Conservation (phyloP, 768 basidiomycete genomes). For the Amanita molliuscula region DNA sequence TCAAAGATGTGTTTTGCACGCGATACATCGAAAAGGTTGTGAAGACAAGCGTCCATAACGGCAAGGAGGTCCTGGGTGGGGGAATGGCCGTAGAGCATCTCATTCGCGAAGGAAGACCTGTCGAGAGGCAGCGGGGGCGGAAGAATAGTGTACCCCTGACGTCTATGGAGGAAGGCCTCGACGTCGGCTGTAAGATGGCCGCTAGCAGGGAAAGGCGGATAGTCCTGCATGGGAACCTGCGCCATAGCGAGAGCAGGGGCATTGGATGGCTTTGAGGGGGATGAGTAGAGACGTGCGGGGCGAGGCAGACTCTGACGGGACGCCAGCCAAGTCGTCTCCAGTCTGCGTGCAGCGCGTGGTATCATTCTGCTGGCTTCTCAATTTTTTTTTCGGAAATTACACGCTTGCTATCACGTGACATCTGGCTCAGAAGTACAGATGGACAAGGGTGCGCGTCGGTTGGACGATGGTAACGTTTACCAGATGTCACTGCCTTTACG, state of each 20-base stretch:
- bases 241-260: conserved; percentile 44
- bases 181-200: conserved; percentile 22
- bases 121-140: conserved; percentile 57
- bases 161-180: conserved; percentile 39
- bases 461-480: too few relatives aligned
- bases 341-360: conserved; percentile 24
- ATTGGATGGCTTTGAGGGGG: conserved; percentile 44
- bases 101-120: conserved; percentile 25
- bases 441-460: too few relatives aligned
- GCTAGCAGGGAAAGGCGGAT: conserved; percentile 20
- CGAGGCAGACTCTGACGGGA: conserved; percentile 61
- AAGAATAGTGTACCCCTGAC: conserved; percentile 42
- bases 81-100: conserved; percentile 54
- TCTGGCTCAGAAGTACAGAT: too few relatives aligned
- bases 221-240: conserved; percentile 25
- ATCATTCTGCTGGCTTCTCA: conserved; percentile 21
- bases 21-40: conserved; percentile 62
- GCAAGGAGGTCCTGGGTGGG: conserved; percentile 59
- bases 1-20: conserved; percentile 72
- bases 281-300: conserved; percentile 61
- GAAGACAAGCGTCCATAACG: conserved; percentile 77
- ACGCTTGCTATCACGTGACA: background rate
- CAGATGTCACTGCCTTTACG: too few relatives aligned
- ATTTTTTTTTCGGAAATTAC: background rate
- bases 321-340: conserved; percentile 41